Base-by-base conservation (phyloP, 176 grass and related monocot genomes). In the Oryza meridionalis region DNA sequence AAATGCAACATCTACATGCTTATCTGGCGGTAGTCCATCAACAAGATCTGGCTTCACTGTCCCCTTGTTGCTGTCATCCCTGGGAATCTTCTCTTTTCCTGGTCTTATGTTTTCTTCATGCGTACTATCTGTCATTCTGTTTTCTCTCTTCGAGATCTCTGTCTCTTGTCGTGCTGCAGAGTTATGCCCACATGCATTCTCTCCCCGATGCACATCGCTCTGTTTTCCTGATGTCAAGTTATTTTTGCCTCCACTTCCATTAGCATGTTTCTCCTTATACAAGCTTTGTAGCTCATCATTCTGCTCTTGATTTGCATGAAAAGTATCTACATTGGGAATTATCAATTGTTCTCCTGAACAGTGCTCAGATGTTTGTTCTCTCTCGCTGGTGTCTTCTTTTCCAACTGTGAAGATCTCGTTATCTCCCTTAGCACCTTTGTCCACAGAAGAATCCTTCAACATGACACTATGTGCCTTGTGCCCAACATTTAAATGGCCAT, bases 171-270 rank as follows among this genome's bases (percentile, higher is more conserved):
- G 24, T 77, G 64, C 46, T 70, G 24, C 25, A 67, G 29, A 63
- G 67, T 87, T 38, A 69, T 26, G 50, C 9, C 11, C 69, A 74
- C 7, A 19, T 59, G 9, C 64, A 87, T 82, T 81, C 33, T 76
- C 71, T 37, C 47, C 26, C 25, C 7, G 21, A 51, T 43, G 40
- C 25, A 29, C 68, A 2, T 66, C 74, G 13, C 11, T 73, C 32
- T 84, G 47, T 67, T 69, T 53, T 73, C 61, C 46, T 27, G 69
- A 69, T 74, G 12, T 67, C 21, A 15, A 73, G 15, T 79, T 55
- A n/a, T 14, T 44, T 55, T n/a, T 15, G 10, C 53, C 7, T 88
- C 47, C 69, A 1, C 32, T 73, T 88, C 68, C 53, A 58, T 58
- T n/a, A 79, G 31, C 46, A 21, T 83, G 43, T 66, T 72, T 70